Evolutionary conservation across 73 alveolate species (phyloP), one percentile per base, ranked within the genome.

Genomic region (Paramecium sonneborni): DNA sequence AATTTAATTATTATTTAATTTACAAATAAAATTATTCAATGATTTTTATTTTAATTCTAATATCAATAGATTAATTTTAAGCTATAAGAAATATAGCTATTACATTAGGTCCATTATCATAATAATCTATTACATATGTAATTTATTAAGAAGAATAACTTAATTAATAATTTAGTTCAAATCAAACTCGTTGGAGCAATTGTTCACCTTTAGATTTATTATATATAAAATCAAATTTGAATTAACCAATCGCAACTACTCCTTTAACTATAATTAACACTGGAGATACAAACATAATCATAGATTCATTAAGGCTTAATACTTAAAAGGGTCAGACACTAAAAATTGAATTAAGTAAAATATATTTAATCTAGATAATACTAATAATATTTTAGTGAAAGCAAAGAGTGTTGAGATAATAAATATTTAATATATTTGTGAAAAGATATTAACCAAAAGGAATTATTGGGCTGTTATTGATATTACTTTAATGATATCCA

Each of bases 401-500:
- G 24, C 20, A 62, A 30, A 62, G 9, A 26, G 84, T 14, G 23
- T 62, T 2, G 44, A 26, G 39, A 62, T 32, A 3, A 62, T 62
- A 26, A 32, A 62, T 62, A 62, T 62, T 30, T 44, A 62, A 37
- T 72, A 72, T 72, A 15, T 12, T n/a, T 79, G 90, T 43, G 74
- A 46, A 5, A 39, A 30, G 30, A 79, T 41, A 43, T 30, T 79
- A 39, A 41, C 46, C 3, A 79, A 44, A 46, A 41, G 41, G 10
- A 79, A 79, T 46, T 79, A 79, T 28, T 79, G 90, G 90, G 41
- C 76, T 43, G 41, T 43, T 5, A 79, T 79, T 39, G 90, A 79
- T 15, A 46, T 79, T 10, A 21, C 52, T 6, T 23, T 79, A 5
- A 7, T 41, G 18, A 24, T 0, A 23, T 79, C 15, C 15, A 21